phyloP scores from a whole-genome alignment of 345 rosid genomes.

The Eucalyptus camaldulensis region DNA sequence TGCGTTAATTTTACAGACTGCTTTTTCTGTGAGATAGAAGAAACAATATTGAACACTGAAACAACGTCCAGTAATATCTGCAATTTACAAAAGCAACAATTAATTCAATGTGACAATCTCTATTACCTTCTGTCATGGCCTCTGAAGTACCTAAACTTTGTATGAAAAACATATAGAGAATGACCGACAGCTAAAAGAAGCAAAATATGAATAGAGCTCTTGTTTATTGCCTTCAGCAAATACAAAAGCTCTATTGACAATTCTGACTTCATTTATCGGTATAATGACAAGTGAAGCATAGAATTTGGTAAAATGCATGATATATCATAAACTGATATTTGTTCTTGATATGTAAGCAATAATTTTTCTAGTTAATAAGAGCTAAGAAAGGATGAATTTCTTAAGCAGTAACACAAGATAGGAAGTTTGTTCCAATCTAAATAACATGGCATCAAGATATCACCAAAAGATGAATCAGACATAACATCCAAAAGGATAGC shows the following conservation, averaged over 20 bases:
- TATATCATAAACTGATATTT: not conserved
- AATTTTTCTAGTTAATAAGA: not conserved
- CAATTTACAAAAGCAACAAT: not conserved
- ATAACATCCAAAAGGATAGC: not conserved
- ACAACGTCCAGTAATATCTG: conserved; percentile 78
- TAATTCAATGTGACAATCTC: not conserved
- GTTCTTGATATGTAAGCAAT: not conserved
- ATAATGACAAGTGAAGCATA: not conserved
- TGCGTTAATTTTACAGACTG: conserved; percentile 60
- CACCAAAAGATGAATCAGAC: not conserved
- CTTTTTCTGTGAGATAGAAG: conserved; percentile 54
- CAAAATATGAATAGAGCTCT: not conserved
- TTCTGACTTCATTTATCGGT: not conserved
- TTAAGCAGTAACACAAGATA: not conserved
- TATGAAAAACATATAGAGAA: not conserved
- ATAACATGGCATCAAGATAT: not conserved
- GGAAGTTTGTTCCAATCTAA: not conserved
- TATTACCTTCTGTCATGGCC: not conserved
- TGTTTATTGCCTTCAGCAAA: not conserved
- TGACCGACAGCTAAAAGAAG: not conserved
- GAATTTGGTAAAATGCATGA: not conserved
- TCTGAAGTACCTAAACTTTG: not conserved
- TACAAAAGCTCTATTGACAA: not conserved
- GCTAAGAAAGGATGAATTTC: not conserved
- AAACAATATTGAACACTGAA: conserved; percentile 50